Conservation (phyloP, 441 rosid species). For the Adansonia gregorii region DNA sequence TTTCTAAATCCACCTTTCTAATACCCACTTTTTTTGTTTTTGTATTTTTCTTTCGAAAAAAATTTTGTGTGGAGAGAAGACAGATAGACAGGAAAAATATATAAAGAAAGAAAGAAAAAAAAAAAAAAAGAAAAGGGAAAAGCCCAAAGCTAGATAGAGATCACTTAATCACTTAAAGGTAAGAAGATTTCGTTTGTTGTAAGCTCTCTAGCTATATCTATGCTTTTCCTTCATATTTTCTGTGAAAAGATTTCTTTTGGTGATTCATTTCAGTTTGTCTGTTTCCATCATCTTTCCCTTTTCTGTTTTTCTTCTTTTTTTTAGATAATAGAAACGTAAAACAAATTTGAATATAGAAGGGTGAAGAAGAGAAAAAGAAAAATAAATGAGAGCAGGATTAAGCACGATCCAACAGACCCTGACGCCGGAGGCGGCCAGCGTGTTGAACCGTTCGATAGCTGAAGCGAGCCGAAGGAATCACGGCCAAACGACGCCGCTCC, state of each 20-base stretch:
- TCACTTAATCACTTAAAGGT: constrained; percentile 17
- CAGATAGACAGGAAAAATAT: background rate
- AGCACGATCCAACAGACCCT: constrained; percentile 95
- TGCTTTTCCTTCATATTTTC: constrained; percentile 28
- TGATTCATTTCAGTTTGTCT: constrained; percentile 34
- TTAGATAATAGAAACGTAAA: constrained; percentile 17
- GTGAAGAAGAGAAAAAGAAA: background rate
- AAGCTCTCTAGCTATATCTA: constrained; percentile 14
- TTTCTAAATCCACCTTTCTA: background rate
- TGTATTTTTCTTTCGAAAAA: background rate
- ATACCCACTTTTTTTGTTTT: background rate
- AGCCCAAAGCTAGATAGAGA: constrained; percentile 13
- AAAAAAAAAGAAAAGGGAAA: too few species aligned
- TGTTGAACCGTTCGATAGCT: constrained; percentile 81
- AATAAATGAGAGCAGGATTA: constrained; percentile 80
- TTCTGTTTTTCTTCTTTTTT: constrained; percentile 25
- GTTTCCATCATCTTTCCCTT: background rate
- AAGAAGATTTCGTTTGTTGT: background rate
- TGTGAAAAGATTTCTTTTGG: constrained; percentile 35
- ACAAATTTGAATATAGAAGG: background rate
- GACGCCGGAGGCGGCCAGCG: constrained; percentile 89
- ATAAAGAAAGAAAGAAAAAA: background rate
- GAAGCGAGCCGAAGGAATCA: constrained; percentile 91
- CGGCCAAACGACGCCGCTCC: constrained; percentile 92
- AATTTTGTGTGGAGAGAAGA: constrained; percentile 13